These are phyloP conservation scores for Blastocystis sp. DNA, from an alignment of 352 stramenopile species.

Conservation along the genomic window DNA sequence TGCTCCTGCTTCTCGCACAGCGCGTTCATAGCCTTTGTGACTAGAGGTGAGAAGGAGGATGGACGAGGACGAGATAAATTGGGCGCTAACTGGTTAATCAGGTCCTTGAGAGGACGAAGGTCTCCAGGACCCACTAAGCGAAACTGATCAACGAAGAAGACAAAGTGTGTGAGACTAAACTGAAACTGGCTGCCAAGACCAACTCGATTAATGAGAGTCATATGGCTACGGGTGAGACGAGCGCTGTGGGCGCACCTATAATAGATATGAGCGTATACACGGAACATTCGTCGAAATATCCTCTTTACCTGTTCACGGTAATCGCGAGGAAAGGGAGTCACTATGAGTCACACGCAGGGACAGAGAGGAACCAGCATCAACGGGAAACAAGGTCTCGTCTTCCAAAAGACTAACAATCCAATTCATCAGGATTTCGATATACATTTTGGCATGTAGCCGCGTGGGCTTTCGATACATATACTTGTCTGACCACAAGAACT, in stretches of 20 bases:
- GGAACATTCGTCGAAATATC: slow-evolving; percentile 34
- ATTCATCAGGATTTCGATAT: slow-evolving; percentile 66
- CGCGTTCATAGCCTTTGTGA: slow-evolving; percentile 31
- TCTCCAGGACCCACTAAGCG: slow-evolving; percentile 11
- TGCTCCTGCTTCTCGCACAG: not conserved
- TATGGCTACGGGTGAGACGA: not conserved
- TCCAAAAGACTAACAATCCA: slow-evolving; percentile 41
- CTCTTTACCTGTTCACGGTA: slow-evolving; percentile 25
- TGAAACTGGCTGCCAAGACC: not conserved
- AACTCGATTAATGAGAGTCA: not conserved
- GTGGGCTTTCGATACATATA: slow-evolving; percentile 24
- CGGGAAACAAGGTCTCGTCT: slow-evolving; percentile 39
- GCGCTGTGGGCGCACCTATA: not conserved
- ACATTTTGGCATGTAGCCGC: slow-evolving; percentile 24
- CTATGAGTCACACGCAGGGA: not conserved
- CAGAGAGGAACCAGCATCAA: not conserved
- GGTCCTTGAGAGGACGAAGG: slow-evolving; percentile 12
- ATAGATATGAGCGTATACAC: slow-evolving; percentile 57
- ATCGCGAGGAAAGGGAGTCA: slow-evolving; percentile 33
- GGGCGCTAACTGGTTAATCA: slow-evolving; percentile 29
- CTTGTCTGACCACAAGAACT: slow-evolving; percentile 57
- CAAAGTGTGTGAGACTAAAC: slow-evolving; percentile 58
- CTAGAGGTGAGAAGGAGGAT: not conserved
- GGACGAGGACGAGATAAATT: slow-evolving; percentile 9
- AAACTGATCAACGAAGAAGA: slow-evolving; percentile 65